These are phyloP conservation scores for Arachnomyces sp. DNA, from an alignment of 2,329 filamentous ascomycete genomes.

Conservation along the genomic window DNA sequence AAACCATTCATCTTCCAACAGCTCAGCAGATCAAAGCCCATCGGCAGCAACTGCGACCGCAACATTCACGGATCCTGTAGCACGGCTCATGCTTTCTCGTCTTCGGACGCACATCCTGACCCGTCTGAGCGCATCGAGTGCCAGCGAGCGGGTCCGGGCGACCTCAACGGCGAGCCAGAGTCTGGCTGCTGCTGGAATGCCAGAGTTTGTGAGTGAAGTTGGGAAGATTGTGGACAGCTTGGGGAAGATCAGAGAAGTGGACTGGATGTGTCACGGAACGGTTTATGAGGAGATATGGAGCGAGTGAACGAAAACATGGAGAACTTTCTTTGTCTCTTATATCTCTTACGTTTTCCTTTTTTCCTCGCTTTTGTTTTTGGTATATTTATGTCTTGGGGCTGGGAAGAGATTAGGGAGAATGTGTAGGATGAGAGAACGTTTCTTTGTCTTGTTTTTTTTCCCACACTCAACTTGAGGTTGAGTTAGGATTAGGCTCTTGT, in stretches of 20 bases:
- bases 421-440: too few relatives aligned
- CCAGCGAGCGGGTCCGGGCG: conserved; percentile 51
- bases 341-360: conserved; percentile 1
- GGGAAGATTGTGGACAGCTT: conserved; percentile 53
- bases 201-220: conserved; percentile 55
- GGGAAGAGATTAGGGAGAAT: too few relatives aligned
- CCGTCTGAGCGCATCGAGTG: conserved; percentile 53
- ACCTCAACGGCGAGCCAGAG: conserved; percentile 53
- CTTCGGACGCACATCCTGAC: conserved; percentile 49
- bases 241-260: conserved; percentile 50
- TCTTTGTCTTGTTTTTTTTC: too few relatives aligned
- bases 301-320: conserved; percentile 11
- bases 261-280: conserved; percentile 49
- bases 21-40: conserved; percentile 4
- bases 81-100: conserved; percentile 53
- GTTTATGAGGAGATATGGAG: conserved; percentile 49
- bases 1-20: conserved; percentile 6
- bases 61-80: conserved; percentile 52
- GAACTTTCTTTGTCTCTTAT: neutral
- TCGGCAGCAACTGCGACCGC: conserved; percentile 17
- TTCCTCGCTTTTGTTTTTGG: neutral
- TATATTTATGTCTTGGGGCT: neutral
- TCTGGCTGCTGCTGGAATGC: conserved; percentile 52
- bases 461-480: too few relatives aligned
- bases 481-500: too few relatives aligned